Base-by-base conservation (phyloP, 208 protist genomes). In the Crithidia mellificae region DNA sequence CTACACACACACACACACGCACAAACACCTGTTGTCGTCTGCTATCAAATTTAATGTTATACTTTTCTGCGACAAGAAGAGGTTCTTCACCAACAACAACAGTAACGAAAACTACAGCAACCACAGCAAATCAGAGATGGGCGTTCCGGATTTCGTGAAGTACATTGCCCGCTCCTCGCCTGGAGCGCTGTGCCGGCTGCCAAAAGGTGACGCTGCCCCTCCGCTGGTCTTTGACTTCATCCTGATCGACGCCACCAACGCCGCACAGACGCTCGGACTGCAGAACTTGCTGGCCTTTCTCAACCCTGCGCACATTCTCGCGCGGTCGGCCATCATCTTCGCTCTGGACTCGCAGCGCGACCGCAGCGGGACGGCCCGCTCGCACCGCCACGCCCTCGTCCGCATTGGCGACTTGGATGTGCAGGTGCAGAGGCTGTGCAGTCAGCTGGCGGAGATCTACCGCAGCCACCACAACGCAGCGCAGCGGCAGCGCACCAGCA, bases 161-260 rank as follows among this genome's bases (percentile, higher is more conserved):
- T 96, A 91, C 74, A 81, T 83, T 14, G 77, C 83, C 17, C 80
- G 88, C 50, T 77, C 72, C 12, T 80, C 86, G 5, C 90, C 87
- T 4, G 69, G 59, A 2, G 83, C 90, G 51, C 64, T 96, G 24
- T 89, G 80, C 44, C 79, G 80, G 4, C 30, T 96, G 24, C 74
- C 87, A 1, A 78, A 78, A 29, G 71, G 70, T 34, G 58, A 49
- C 51, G 54, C 36, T 2, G 54, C 51, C 6, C 22, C 25, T n/a
- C 57, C 76, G 27, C 63, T 92, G 1, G 25, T 68, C 53, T 93
- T 90, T 59, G 90, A 96, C 74, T 93, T 88, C 50, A 79, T 96
- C 20, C 74, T 96, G 0, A 63, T 96, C 22, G 90, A 96, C 64
- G 85, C 86, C n/a, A 96, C 90, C 0, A 96, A 96, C 71, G 81